Conservation (phyloP, 148 eudicot genomes). For the Dysphania ambrosioides region DNA sequence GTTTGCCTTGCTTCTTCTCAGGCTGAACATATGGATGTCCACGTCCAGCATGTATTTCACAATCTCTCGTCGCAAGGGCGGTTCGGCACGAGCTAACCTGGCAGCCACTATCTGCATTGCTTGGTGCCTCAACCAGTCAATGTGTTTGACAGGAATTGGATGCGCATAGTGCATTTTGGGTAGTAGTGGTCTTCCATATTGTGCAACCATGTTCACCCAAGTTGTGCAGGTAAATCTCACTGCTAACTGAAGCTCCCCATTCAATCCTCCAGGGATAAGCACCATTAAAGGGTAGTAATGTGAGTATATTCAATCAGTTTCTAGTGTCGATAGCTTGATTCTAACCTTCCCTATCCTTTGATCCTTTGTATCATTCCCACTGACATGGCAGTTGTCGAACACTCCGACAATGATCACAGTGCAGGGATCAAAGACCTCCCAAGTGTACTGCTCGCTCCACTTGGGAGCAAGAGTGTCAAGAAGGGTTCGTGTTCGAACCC, state of each 20-base stretch:
- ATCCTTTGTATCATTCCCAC: slow-evolving; percentile 54
- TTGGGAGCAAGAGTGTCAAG: slow-evolving; percentile 63
- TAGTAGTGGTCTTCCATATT: slow-evolving; percentile 74
- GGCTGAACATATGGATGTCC: slow-evolving; percentile 80
- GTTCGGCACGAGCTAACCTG: slow-evolving; percentile 71
- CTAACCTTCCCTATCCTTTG: slow-evolving; percentile 89
- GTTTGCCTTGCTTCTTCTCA: slow-evolving; percentile 87
- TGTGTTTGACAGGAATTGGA: slow-evolving; percentile 71
- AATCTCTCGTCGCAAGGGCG: slow-evolving; percentile 69
- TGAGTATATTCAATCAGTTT: slow-evolving; percentile 71
- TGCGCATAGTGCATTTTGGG: slow-evolving; percentile 92
- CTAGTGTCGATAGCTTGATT: slow-evolving; percentile 73
- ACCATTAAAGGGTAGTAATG: slow-evolving; percentile 83
- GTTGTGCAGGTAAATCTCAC: slow-evolving; percentile 82
- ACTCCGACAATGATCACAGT: slow-evolving; percentile 88
- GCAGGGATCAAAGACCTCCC: slow-evolving; percentile 93
- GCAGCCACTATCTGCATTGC: slow-evolving; percentile 87
- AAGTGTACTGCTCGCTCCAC: slow-evolving; percentile 94
- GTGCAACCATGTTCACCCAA: slow-evolving; percentile 88
- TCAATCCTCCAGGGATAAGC: slow-evolving; percentile 62
- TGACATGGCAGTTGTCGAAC: slow-evolving; percentile 77
- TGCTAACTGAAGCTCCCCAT: slow-evolving; percentile 85
- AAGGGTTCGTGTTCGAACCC: slow-evolving; percentile 90
- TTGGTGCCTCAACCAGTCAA: slow-evolving; percentile 83
- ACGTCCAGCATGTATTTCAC: slow-evolving; percentile 91